A percentile compares a stretch with the other conserved stretches of the same genome.
phyloP scores from a whole-genome alignment of 176 grass and related monocot species.

The Carex myosuroides region DNA sequence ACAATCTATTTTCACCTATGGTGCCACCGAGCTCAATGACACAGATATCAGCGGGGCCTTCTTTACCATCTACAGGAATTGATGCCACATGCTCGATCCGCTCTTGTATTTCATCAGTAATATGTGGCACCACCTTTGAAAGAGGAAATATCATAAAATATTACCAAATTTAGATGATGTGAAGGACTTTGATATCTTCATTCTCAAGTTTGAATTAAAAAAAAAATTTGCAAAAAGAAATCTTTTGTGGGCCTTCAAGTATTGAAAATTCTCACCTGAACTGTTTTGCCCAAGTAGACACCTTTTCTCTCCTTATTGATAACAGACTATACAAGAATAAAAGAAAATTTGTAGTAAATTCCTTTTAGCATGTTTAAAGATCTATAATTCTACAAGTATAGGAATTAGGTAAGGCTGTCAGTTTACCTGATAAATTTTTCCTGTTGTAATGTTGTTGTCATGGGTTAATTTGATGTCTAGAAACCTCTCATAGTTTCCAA shows the following conservation, averaged over 20 bases:
- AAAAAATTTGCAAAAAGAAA: neutral
- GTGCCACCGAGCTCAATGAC: slow-evolving; percentile 92
- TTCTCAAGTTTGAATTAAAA: neutral
- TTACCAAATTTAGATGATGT: neutral
- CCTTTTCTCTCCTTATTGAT: slow-evolving; percentile 96
- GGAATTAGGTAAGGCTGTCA: slow-evolving; percentile 1
- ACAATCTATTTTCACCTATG: slow-evolving; percentile 57
- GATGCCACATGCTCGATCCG: slow-evolving; percentile 86
- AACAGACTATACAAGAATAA: slow-evolving; percentile 51
- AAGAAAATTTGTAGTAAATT: slow-evolving; percentile 19
- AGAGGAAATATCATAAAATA: slow-evolving; percentile 19
- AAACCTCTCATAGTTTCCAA: slow-evolving; percentile 98
- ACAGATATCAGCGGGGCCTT: slow-evolving; percentile 90
- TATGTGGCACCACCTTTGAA: slow-evolving; percentile 89
- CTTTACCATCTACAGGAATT: slow-evolving; percentile 71
- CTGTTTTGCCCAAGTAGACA: slow-evolving; percentile 92
- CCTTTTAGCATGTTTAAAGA: neutral
- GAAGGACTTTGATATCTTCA: neutral
- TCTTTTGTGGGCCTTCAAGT: neutral
- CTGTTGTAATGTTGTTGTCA: slow-evolving; percentile 98
- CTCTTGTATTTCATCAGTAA: slow-evolving; percentile 97
- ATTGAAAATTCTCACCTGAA: slow-evolving; percentile 52
- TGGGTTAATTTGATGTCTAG: slow-evolving; percentile 89
- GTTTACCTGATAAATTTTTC: slow-evolving; percentile 96
- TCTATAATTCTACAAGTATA: neutral